phyloP scores from a whole-genome alignment of 2,329 filamentous ascomycete genomes.

The Aureobasidium sp. region DNA sequence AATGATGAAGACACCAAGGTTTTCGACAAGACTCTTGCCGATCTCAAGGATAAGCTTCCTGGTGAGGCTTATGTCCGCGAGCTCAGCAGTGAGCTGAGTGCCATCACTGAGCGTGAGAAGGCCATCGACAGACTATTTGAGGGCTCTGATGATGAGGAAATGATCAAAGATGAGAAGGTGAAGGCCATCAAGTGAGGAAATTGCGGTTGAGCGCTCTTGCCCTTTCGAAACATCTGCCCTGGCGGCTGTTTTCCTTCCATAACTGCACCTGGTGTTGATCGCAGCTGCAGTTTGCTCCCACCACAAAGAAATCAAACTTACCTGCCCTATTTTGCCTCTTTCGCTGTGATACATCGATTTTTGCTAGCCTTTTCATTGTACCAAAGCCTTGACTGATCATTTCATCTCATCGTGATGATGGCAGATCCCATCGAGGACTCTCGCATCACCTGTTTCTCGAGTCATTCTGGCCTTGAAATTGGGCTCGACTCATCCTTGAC shows the following conservation, averaged over 20 bases:
- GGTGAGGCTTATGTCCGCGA: not conserved
- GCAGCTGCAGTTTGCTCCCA: not conserved
- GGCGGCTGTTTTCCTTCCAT: not conserved
- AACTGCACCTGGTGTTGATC: not conserved
- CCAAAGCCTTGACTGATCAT: too few species aligned
- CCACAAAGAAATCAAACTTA: not conserved
- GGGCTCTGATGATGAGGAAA: too few species aligned
- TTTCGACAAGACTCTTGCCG: not conserved
- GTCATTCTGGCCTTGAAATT: too few species aligned
- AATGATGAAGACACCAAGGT: not conserved
- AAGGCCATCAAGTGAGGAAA: not conserved
- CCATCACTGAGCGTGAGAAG: too few species aligned
- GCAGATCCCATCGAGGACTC: too few species aligned
- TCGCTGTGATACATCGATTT: too few species aligned
- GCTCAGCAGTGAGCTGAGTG: not conserved
- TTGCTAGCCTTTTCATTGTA: too few species aligned
- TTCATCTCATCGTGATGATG: too few species aligned
- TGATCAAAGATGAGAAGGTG: not conserved
- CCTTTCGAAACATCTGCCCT: not conserved
- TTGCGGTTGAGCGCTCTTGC: not conserved
- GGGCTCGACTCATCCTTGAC: too few species aligned
- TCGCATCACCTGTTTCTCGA: too few species aligned
- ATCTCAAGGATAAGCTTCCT: not conserved
- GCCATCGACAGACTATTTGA: too few species aligned
- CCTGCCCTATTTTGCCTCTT: too few species aligned